phyloP scores from a whole-genome alignment of 129 eudicot genomes.

The Saposhnikovia divaricata region DNA sequence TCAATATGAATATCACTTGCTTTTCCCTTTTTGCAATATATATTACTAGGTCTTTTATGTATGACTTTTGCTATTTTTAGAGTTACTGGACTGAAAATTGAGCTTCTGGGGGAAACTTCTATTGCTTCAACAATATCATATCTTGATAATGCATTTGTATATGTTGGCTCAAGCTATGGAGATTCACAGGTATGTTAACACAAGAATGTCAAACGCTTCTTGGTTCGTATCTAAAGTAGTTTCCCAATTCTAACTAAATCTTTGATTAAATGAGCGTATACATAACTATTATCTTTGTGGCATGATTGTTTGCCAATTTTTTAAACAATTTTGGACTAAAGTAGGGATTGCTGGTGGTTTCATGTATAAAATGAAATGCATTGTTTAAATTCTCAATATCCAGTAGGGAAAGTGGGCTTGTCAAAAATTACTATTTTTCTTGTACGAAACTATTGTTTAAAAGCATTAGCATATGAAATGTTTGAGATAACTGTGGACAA shows the following conservation, averaged over 20 bases:
- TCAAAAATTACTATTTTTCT: background rate
- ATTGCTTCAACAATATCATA: slow-evolving; percentile 91
- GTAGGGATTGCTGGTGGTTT: background rate
- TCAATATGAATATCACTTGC: background rate
- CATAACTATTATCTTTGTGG: background rate
- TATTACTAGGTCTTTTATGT: slow-evolving; percentile 3
- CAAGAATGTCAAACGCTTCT: background rate
- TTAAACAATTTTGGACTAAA: background rate
- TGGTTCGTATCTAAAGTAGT: background rate
- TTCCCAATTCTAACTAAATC: background rate
- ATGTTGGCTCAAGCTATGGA: slow-evolving; percentile 95
- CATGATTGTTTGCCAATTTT: background rate
- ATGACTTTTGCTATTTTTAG: slow-evolving; percentile 30
- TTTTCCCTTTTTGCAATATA: slow-evolving; percentile 2
- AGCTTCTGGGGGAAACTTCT: slow-evolving; percentile 93
- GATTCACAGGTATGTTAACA: slow-evolving; percentile 79
- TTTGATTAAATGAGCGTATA: too few relatives aligned
- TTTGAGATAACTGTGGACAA: background rate
- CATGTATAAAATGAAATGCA: background rate
- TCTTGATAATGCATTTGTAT: slow-evolving; percentile 91
- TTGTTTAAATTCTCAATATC: background rate
- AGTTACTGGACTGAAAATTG: slow-evolving; percentile 96
- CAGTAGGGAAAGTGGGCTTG: background rate
- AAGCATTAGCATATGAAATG: background rate
- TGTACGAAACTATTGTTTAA: background rate